Evolutionary conservation across 768 basidiomycete genomes (phyloP).

Genomic region (Lyophyllum decastes): DNA sequence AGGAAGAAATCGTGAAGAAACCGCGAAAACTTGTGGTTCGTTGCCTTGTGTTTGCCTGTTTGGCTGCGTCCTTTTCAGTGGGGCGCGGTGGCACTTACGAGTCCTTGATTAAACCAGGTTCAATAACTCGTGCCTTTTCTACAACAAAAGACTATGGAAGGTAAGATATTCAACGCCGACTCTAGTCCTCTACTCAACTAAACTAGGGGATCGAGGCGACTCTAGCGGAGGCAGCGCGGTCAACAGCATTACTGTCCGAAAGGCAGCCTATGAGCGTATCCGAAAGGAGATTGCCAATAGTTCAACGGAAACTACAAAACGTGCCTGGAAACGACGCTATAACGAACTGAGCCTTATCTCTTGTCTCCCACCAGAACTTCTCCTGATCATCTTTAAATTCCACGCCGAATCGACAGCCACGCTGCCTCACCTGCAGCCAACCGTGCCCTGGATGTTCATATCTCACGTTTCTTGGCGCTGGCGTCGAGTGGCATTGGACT

Average conservation of each 20-base stretch:
- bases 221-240: not conserved
- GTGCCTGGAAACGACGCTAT: not conserved
- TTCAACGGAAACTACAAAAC: not conserved
- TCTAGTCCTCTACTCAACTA: too few species aligned
- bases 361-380: conserved; percentile 2
- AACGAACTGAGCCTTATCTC: not conserved
- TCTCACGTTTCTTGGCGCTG: not conserved
- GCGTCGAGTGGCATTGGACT: conserved; percentile 1
- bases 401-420: not conserved
- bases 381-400: not conserved
- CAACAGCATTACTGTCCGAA: conserved; percentile 1
- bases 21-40: not conserved
- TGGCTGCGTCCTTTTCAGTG: not conserved
- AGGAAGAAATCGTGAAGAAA: not conserved
- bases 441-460: not conserved
- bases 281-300: not conserved
- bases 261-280: not conserved
- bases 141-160: not conserved
- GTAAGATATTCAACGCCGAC: too few species aligned
- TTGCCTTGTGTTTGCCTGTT: not conserved
- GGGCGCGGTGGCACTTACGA: not conserved
- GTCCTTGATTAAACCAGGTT: too few species aligned
- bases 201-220: too few species aligned
- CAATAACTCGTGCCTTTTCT: too few species aligned
- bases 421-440: not conserved